Evolutionary conservation across 2,329 filamentous ascomycete species (phyloP).

Genomic region (Pestalotiopsis sp.): DNA sequence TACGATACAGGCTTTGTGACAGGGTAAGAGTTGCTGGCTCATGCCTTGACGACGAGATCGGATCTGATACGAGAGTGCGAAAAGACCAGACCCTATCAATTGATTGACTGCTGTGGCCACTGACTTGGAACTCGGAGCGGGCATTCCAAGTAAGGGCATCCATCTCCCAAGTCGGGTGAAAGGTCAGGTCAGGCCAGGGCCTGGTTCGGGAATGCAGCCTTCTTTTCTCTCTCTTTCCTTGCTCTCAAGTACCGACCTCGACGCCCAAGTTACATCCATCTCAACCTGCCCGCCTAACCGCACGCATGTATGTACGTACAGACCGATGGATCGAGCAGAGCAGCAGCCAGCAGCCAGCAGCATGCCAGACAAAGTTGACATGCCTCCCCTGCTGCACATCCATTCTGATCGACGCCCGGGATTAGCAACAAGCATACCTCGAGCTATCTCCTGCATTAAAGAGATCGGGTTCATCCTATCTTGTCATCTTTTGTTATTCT

Average conservation of each 20-base stretch:
- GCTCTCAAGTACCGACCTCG: not conserved
- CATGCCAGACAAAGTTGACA: not conserved
- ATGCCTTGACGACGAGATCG: not conserved
- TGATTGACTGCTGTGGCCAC: no score
- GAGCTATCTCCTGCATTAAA: not conserved
- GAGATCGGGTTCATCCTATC: conserved; percentile 11
- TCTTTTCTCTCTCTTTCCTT: not conserved
- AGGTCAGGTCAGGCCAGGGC: not conserved
- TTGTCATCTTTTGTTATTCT: not conserved
- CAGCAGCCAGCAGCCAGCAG: no score
- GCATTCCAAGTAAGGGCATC: not conserved
- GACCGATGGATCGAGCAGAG: not conserved
- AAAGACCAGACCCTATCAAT: no score
- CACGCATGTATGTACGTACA: not conserved
- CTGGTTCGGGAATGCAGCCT: not conserved
- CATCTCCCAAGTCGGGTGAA: not conserved
- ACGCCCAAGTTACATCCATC: not conserved
- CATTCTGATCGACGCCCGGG: conserved; percentile 13
- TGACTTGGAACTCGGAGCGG: not conserved
- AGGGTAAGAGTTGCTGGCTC: not conserved
- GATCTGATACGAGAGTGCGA: not conserved
- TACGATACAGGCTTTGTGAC: not conserved
- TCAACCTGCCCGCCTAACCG: not conserved
- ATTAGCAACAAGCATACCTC: not conserved
- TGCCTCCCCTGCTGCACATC: conserved; percentile 12